Conservation (phyloP, 2,329 filamentous ascomycete genomes). For the Aspergillus hiratsukae region DNA sequence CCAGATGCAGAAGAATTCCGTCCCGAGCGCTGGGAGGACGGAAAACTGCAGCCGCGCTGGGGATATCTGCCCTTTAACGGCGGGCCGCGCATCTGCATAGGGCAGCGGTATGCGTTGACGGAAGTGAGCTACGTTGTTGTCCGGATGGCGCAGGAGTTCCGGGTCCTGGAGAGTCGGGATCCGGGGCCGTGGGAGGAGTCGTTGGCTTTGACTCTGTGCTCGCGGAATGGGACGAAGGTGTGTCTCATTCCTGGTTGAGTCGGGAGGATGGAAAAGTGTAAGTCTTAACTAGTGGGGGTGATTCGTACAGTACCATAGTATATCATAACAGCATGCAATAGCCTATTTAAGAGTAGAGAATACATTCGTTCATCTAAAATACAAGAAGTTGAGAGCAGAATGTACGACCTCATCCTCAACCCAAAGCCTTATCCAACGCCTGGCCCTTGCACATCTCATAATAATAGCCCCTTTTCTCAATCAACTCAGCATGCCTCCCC, state of each 20-base stretch:
- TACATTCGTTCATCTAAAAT: too few species aligned
- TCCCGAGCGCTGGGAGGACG: constrained; percentile 14
- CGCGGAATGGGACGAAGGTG: neutral
- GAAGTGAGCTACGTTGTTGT: constrained; percentile 5
- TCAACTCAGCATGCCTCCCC: too few species aligned
- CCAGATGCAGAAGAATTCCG: neutral
- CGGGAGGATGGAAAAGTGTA: too few species aligned
- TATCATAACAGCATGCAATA: too few species aligned
- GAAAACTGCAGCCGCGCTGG: constrained; percentile 25
- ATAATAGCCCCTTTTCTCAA: too few species aligned
- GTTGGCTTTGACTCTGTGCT: neutral
- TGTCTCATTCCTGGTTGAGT: neutral
- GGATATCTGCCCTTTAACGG: constrained; percentile 31
- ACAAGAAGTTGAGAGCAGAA: too few species aligned
- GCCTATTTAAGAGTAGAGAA: too few species aligned
- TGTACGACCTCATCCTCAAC: too few species aligned
- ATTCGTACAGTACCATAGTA: too few species aligned
- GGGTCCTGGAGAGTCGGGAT: constrained; percentile 1
- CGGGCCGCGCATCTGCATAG: constrained; percentile 25
- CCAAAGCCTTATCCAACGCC: too few species aligned
- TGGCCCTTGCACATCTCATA: too few species aligned
- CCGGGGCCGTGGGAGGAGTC: constrained; percentile 5
- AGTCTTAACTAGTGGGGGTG: too few species aligned
- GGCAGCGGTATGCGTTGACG: constrained; percentile 12
- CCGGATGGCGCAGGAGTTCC: constrained; percentile 5